Conservation (phyloP, 2,329 filamentous ascomycete genomes). For the Xylariaceae sp. region DNA sequence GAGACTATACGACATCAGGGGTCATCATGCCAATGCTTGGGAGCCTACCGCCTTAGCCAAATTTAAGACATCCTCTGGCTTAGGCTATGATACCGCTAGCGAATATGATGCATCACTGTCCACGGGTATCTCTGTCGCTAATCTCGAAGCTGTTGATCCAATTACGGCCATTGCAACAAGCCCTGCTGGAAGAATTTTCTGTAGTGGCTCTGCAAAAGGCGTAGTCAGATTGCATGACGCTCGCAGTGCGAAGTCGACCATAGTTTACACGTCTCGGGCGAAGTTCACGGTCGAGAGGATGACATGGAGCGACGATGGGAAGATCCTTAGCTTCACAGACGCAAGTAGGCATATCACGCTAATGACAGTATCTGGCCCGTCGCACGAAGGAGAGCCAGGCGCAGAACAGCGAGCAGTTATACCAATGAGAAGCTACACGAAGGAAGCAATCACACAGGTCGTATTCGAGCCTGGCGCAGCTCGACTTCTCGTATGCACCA, state of each 20-base stretch:
- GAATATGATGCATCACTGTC: conserved; percentile 4
- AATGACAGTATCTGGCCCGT: background rate
- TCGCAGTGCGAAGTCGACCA: background rate
- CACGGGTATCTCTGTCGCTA: background rate
- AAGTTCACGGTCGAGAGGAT: background rate
- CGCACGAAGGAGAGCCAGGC: background rate
- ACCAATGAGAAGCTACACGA: background rate
- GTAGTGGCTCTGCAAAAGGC: background rate
- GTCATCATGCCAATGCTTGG: conserved; percentile 28
- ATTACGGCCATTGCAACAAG: background rate
- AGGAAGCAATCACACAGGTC: background rate
- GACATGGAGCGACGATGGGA: conserved; percentile 18
- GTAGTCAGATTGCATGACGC: background rate
- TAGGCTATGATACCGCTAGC: conserved; percentile 22
- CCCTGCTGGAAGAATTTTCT: background rate
- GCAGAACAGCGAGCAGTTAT: background rate
- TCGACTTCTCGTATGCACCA: background rate
- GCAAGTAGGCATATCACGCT: background rate
- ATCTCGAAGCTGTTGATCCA: background rate
- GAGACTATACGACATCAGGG: conserved; percentile 31
- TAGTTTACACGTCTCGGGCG: background rate
- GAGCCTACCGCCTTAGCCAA: conserved; percentile 25
- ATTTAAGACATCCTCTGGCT: conserved; percentile 23
- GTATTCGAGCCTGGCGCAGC: background rate
- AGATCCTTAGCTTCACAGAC: background rate